Base-by-base conservation (phyloP, 495 filamentous ascomycete species). In the Entonaema liquescens region DNA sequence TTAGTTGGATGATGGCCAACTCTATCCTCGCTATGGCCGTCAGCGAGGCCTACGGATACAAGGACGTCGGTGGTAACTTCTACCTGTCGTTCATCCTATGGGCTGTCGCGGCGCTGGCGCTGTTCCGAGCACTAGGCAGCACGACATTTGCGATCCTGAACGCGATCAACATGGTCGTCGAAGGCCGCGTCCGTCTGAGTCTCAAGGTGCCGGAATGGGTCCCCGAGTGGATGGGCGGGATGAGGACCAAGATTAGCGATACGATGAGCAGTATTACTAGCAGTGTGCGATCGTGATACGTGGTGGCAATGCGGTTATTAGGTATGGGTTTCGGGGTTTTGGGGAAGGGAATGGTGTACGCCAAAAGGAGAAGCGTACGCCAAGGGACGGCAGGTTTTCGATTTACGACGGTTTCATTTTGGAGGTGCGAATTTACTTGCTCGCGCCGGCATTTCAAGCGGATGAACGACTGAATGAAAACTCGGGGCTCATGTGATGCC, bases 1-100 rank as follows among this genome's bases (percentile, higher is more conserved):
- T 95, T n/a, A 85, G 89, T 33, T 99, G 96, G 96, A 93, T 99
- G 89, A 81, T 95, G 5, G 88, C 89, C 52, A 99, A 99, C 77
- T 91, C 93, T 12, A 86, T 97, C 67, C 87, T 99, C 9, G 94
- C 92, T 66, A 98, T 99, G 96, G 88, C 90, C 6, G 91, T 98
- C 0, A 90, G 87, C n/a, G 95, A 98, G 80, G 89, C 91, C 13
- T 98, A 98, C 79, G 86, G 85, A 17, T 78, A 84, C 40, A 84
- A 82, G 0, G 84, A 88, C 40, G 89, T 97, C 59, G 89, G 87
- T 0, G 82, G 84, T 64, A 99, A 99, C 79, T 90, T 93, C 78
- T 99, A 99, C 78, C 87, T 99, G 28, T 89, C 90, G 31, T 94
- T 97, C 74, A 91, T 98, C 73, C 85, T 99, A 5, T 99, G 96